These are phyloP conservation scores for Dimargaris cristalligena DNA, from an alignment of 192 early-diverging fungal genomes.

Conservation along the genomic window DNA sequence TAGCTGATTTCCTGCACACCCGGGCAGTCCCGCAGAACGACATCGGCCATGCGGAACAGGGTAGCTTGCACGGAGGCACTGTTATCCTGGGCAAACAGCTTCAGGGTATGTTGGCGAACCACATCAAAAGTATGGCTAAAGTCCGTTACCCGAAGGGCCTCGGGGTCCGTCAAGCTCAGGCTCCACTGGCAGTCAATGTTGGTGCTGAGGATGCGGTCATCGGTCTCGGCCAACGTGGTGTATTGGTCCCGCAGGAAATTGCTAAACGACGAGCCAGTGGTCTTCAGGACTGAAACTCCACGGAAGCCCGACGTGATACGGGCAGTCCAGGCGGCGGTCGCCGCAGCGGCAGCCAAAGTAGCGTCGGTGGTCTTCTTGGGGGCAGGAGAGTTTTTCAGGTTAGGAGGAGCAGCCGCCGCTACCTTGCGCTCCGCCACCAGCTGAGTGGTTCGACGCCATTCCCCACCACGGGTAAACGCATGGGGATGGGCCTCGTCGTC, in stretches of 20 bases:
- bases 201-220: conserved; percentile 65
- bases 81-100: conserved; percentile 59
- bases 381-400: too few relatives aligned
- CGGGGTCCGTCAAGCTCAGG: conserved; percentile 19
- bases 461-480: conserved; percentile 53
- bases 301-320: conserved; percentile 46
- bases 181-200: conserved; percentile 51
- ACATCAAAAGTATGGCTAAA: conserved; percentile 38
- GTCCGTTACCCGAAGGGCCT: conserved; percentile 19
- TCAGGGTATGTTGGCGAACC: conserved; percentile 45
- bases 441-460: conserved; percentile 44
- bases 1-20: conserved; percentile 42
- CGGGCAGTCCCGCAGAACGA: conserved; percentile 36
- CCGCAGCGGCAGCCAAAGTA: conserved; percentile 18
- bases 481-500: conserved; percentile 44
- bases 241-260: conserved; percentile 55
- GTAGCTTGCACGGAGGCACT: conserved; percentile 68
- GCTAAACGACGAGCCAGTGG: conserved; percentile 63
- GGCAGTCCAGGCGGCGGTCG: conserved; percentile 11
- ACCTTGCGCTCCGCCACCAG: conserved; percentile 27
- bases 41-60: conserved; percentile 57
- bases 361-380: conserved; percentile 12
- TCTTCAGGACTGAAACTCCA: conserved; percentile 63
- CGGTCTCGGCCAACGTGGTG: conserved; percentile 52
- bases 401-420: too few relatives aligned